Percentiles rank a stretch among this genome's conserved stretches.
Evolutionary conservation across 2,329 filamentous ascomycete genomes (phyloP).

Genomic region (Beauveria sp.): DNA sequence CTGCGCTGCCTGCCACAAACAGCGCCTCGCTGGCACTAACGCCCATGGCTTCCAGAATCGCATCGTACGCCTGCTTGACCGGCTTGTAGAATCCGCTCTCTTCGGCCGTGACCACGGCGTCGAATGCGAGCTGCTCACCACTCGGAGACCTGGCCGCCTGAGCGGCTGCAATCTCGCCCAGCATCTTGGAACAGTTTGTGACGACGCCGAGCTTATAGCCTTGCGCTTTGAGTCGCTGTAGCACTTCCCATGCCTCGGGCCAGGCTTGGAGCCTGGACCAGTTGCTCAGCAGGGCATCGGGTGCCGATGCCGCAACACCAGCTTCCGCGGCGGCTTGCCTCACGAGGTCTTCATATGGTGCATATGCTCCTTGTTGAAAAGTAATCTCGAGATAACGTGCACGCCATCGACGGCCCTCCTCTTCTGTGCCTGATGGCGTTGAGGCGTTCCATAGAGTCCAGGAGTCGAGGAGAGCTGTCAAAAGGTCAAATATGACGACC

Average conservation of each 20-base stretch:
- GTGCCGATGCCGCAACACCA: constrained; percentile 21
- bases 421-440: constrained; percentile 18
- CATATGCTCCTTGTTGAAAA: constrained; percentile 25
- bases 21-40: constrained; percentile 21
- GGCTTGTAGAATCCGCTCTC: constrained; percentile 34
- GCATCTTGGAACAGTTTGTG: constrained; percentile 29
- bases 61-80: constrained; percentile 23
- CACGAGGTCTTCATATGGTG: constrained; percentile 25
- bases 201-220: constrained; percentile 28
- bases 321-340: constrained; percentile 22
- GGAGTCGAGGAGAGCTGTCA: constrained; percentile 31
- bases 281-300: constrained; percentile 19
- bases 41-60: constrained; percentile 21
- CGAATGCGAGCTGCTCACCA: constrained; percentile 18
- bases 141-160: background rate
- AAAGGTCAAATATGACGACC: constrained; percentile 32
- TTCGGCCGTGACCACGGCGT: constrained; percentile 29
- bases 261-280: constrained; percentile 22
- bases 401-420: constrained; percentile 27
- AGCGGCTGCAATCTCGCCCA: constrained; percentile 20
- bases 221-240: constrained; percentile 16
- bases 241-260: constrained; percentile 16
- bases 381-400: constrained; percentile 30
- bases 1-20: constrained; percentile 32
- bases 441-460: constrained; percentile 31